A percentile compares a stretch with the other conserved stretches of the same genome.
These are phyloP conservation scores for Colletotrichum truncatum DNA, from an alignment of 2,329 filamentous ascomycete genomes.

Conservation along the genomic window DNA sequence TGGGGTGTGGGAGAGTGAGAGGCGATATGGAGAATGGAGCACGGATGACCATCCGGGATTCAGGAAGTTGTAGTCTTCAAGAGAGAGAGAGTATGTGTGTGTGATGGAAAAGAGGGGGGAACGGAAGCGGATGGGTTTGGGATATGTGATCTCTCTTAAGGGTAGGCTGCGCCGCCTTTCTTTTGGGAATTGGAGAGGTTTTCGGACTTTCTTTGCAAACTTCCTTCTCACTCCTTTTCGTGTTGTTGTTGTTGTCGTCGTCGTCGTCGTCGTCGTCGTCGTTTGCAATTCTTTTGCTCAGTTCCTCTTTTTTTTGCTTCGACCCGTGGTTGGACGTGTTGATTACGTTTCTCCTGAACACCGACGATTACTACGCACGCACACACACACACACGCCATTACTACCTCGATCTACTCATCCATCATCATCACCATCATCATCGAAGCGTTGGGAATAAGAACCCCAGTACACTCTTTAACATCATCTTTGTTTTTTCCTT, in stretches of 20 bases:
- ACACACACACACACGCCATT: no score
- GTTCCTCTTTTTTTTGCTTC: not conserved
- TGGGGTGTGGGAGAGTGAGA: no score
- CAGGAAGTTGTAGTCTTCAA: not conserved
- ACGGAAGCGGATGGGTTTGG: not conserved
- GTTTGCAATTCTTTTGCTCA: not conserved
- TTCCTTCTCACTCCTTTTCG: not conserved
- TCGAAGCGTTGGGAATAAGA: not conserved
- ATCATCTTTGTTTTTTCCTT: not conserved
- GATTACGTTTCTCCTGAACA: constrained; percentile 7
- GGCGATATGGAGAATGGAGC: not conserved
- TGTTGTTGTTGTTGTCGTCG: not conserved
- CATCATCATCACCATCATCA: no score
- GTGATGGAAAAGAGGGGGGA: not conserved
- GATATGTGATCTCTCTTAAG: constrained; percentile 25
- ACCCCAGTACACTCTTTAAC: not conserved
- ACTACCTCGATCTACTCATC: no score
- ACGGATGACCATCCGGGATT: not conserved
- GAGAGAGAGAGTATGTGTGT: not conserved
- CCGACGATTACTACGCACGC: no score
- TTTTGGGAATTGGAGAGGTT: not conserved
- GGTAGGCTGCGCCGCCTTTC: constrained; percentile 8
- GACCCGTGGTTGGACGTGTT: constrained; percentile 8
- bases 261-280: not conserved
- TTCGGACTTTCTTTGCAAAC: constrained; percentile 10